Evolutionary conservation across 148 eudicot species (phyloP).

Genomic region (Pouteria glomerata): DNA sequence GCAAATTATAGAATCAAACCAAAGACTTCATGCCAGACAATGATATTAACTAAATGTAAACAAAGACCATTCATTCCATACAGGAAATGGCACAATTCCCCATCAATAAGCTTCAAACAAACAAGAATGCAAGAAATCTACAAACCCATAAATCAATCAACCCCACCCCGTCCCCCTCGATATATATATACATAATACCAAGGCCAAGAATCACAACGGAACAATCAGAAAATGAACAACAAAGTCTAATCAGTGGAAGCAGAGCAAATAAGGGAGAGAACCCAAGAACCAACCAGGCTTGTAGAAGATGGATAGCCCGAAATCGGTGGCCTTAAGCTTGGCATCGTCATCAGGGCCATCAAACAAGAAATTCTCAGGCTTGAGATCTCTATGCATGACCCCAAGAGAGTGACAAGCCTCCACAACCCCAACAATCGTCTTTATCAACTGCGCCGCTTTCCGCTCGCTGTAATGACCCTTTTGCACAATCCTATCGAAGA

Average conservation of each 20-base stretch:
- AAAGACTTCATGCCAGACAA: background rate
- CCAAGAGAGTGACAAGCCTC: conserved; percentile 80
- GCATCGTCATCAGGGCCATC: conserved; percentile 57
- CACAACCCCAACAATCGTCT: conserved; percentile 65
- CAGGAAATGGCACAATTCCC: background rate
- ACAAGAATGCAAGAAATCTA: background rate
- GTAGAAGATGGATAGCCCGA: conserved; percentile 64
- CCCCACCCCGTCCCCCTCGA: too few relatives aligned
- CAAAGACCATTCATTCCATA: background rate
- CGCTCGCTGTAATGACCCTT: conserved; percentile 72
- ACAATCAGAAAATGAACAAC: background rate
- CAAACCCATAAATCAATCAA: background rate
- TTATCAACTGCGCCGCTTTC: conserved; percentile 51
- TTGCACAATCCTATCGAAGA: conserved; percentile 67
- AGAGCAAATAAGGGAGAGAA: background rate
- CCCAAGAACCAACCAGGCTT: conserved; percentile 57
- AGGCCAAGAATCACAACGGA: background rate
- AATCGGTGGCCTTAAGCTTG: conserved; percentile 66
- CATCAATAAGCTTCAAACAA: background rate
- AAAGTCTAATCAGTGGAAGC: background rate
- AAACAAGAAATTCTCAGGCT: conserved; percentile 79
- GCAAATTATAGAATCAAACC: background rate
- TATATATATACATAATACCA: too few relatives aligned
- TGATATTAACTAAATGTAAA: background rate
- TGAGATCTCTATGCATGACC: conserved; percentile 79